phyloP scores from a whole-genome alignment of 2,329 filamentous ascomycete genomes.

The Sphaerulina musiva region DNA sequence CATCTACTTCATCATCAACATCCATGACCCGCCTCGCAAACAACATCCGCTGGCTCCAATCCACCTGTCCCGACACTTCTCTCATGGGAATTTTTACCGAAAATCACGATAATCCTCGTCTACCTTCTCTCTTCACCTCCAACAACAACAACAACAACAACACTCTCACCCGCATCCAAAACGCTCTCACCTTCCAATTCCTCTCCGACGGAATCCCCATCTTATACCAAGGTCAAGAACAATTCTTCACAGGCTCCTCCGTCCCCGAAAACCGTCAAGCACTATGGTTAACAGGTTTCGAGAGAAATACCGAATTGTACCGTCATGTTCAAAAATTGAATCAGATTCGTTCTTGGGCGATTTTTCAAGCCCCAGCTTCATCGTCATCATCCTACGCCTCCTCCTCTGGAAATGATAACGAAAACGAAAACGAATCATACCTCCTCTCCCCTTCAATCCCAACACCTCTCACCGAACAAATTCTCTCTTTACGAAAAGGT shows the following conservation, averaged over 20 bases:
- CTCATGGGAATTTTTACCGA: conserved; percentile 36
- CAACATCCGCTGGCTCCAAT: conserved; percentile 25
- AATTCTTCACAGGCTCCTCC: conserved; percentile 42
- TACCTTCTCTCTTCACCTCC: conserved; percentile 40
- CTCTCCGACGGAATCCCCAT: conserved; percentile 56
- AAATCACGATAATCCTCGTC: conserved; percentile 35
- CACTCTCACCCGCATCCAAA: conserved; percentile 52
- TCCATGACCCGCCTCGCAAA: conserved; percentile 35
- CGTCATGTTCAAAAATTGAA: conserved; percentile 43
- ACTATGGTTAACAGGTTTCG: conserved; percentile 35
- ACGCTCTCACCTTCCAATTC: conserved; percentile 54
- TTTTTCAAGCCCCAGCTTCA: conserved; percentile 34
- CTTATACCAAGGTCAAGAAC: conserved; percentile 59
- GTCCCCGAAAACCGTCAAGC: conserved; percentile 36
- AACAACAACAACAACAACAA: too few species aligned
- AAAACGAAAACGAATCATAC: too few species aligned
- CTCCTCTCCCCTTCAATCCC: too few species aligned
- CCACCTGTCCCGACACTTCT: conserved; percentile 33
- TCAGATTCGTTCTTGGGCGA: conserved; percentile 43
- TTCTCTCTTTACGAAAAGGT: too few species aligned
- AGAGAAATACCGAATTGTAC: conserved; percentile 35
- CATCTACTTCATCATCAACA: too few species aligned
- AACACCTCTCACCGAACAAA: too few species aligned
- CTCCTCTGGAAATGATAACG: too few species aligned
- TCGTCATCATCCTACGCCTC: conserved; percentile 38